phyloP scores from a whole-genome alignment of 2,329 filamentous ascomycete species.

The Epichloe scottii region DNA sequence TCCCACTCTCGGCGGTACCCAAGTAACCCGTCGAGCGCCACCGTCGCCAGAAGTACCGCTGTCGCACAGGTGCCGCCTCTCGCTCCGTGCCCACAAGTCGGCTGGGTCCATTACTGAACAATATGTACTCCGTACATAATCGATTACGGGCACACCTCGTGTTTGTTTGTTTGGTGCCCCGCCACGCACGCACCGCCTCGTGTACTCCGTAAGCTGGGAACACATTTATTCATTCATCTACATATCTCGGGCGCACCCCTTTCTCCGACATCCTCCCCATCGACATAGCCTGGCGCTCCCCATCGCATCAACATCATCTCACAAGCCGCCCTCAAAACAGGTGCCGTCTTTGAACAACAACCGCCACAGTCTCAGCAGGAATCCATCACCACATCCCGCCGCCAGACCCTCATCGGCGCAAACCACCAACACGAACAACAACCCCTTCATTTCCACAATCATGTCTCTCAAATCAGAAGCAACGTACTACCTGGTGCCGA shows the following conservation, averaged over 20 bases:
- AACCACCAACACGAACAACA: neutral
- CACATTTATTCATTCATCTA: too few relatives aligned
- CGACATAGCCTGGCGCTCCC: neutral
- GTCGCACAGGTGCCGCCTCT: too few relatives aligned
- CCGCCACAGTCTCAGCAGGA: neutral
- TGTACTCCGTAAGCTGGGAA: too few relatives aligned
- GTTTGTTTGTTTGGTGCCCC: too few relatives aligned
- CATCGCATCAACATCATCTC: neutral
- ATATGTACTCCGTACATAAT: too few relatives aligned
- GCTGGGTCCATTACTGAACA: too few relatives aligned
- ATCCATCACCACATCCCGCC: neutral
- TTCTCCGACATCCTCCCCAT: neutral
- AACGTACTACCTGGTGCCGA: conserved; percentile 21
- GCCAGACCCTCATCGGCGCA: neutral
- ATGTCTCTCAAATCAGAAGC: conserved; percentile 11
- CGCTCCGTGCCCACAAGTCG: too few relatives aligned
- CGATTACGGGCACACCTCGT: too few relatives aligned
- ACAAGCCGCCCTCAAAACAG: neutral
- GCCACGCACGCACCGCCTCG: too few relatives aligned
- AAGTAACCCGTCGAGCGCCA: too few relatives aligned
- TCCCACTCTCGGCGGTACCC: too few relatives aligned
- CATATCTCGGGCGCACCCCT: neutral
- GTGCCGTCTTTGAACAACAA: neutral
- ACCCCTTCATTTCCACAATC: neutral
- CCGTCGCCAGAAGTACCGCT: too few relatives aligned